These are phyloP conservation scores for Trypanosoma brucei DNA, from an alignment of 208 protist species.

Conservation along the genomic window DNA sequence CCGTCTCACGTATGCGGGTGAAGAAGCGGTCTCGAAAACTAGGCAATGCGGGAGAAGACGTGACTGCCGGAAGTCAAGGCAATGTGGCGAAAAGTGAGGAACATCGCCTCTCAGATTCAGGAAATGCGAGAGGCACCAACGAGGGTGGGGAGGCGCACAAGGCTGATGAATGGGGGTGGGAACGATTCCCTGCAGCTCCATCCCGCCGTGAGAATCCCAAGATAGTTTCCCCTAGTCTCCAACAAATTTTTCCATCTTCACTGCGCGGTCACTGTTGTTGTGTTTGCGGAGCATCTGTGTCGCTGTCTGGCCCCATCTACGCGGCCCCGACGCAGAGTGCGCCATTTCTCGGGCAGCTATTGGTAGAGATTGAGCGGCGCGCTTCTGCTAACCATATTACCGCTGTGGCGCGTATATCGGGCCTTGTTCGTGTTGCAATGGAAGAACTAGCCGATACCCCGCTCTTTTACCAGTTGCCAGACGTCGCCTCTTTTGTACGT, in stretches of 20 bases:
- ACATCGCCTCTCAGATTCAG: neutral
- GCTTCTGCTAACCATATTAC: slow-evolving; percentile 48
- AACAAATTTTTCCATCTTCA: slow-evolving; percentile 15
- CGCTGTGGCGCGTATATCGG: slow-evolving; percentile 66
- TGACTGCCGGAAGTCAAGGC: slow-evolving; percentile 1
- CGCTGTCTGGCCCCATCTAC: slow-evolving; percentile 93
- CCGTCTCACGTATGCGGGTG: slow-evolving; percentile 24
- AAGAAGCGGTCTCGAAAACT: slow-evolving; percentile 17
- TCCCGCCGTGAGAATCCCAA: slow-evolving; percentile 43
- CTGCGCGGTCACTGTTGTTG: slow-evolving; percentile 34
- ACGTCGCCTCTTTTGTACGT: slow-evolving; percentile 71
- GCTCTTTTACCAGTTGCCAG: slow-evolving; percentile 78
- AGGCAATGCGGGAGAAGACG: neutral
- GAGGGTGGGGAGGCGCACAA: slow-evolving; percentile 3
- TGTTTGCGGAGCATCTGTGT: slow-evolving; percentile 76
- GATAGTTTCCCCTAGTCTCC: slow-evolving; percentile 32
- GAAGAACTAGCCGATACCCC: slow-evolving; percentile 89
- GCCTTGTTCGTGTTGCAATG: slow-evolving; percentile 69
- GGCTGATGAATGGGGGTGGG: slow-evolving; percentile 14
- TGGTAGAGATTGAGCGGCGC: slow-evolving; percentile 67
- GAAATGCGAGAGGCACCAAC: neutral
- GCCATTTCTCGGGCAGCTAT: slow-evolving; percentile 67
- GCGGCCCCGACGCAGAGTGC: slow-evolving; percentile 82
- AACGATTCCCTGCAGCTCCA: slow-evolving; percentile 40
- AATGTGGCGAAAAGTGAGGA: slow-evolving; percentile 9